Conservation (phyloP, 805 yeast species). For the Ogataea zsoltii region DNA sequence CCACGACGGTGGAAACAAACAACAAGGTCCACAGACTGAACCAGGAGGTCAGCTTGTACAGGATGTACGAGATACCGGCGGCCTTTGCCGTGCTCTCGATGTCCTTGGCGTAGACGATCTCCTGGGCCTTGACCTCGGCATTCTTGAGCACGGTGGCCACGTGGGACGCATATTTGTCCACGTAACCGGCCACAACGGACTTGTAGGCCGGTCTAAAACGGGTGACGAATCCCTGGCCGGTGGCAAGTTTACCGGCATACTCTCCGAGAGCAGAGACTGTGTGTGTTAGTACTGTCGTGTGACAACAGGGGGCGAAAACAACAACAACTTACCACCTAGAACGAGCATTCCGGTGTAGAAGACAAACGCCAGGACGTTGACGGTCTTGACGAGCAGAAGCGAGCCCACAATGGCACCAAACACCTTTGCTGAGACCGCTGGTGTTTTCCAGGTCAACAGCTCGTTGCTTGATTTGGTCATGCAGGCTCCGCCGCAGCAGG, state of each 20-base stretch:
- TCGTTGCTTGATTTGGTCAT: slow-evolving; percentile 26
- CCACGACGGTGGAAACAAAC: slow-evolving; percentile 53
- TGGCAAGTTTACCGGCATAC: slow-evolving; percentile 66
- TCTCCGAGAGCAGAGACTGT: slow-evolving; percentile 69
- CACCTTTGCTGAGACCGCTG: slow-evolving; percentile 73
- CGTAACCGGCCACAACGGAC: slow-evolving; percentile 31
- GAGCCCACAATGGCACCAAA: slow-evolving; percentile 62
- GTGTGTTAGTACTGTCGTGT: slow-evolving; percentile 13
- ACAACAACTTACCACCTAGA: slow-evolving; percentile 37
- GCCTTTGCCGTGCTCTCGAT: slow-evolving; percentile 72
- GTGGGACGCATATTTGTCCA: slow-evolving; percentile 35
- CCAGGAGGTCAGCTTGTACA: slow-evolving; percentile 73
- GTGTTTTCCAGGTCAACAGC: slow-evolving; percentile 74
- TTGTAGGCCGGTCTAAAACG: slow-evolving; percentile 64
- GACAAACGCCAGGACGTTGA: slow-evolving; percentile 61
- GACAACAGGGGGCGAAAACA: no score
- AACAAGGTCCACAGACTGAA: slow-evolving; percentile 71
- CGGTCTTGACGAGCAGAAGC: slow-evolving; percentile 58
- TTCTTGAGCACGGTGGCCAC: slow-evolving; percentile 43
- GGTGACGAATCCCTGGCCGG: slow-evolving; percentile 81
- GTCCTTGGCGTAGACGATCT: slow-evolving; percentile 65
- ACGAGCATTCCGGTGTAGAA: slow-evolving; percentile 61
- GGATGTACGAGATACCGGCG: slow-evolving; percentile 62
- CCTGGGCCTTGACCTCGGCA: slow-evolving; percentile 54
- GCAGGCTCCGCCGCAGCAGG: slow-evolving; percentile 35